phyloP scores from a whole-genome alignment of 78 protist species.

The Monosiga brevicollis region DNA sequence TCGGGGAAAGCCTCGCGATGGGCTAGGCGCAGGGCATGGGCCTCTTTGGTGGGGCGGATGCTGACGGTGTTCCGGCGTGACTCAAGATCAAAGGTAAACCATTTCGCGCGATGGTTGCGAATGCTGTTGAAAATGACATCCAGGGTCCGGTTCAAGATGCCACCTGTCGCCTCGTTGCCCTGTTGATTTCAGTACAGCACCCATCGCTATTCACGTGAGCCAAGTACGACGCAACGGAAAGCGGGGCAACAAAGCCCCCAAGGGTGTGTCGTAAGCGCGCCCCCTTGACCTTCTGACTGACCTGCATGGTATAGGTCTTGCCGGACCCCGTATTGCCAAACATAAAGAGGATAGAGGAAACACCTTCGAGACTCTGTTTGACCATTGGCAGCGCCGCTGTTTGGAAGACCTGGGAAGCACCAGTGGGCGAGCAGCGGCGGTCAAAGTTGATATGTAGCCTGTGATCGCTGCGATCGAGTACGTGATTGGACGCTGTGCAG shows the following conservation, averaged over 20 bases:
- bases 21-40: neutral
- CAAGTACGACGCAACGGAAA: neutral
- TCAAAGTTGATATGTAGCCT: too few species aligned
- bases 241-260: too few species aligned
- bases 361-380: slow-evolving; percentile 29
- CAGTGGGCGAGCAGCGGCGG: too few species aligned
- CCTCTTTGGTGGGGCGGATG: neutral
- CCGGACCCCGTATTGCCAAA: slow-evolving; percentile 48
- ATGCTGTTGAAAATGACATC: slow-evolving; percentile 8
- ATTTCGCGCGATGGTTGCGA: neutral
- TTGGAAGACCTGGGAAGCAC: neutral
- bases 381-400: slow-evolving; percentile 25
- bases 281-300: too few species aligned
- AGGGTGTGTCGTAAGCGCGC: too few species aligned
- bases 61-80: neutral
- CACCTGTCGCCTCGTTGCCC: neutral
- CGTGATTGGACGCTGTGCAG: too few species aligned
- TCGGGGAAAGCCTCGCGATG: too few species aligned
- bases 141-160: neutral
- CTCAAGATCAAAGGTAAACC: slow-evolving; percentile 4
- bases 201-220: neutral
- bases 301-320: slow-evolving; percentile 58
- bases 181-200: neutral
- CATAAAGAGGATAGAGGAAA: slow-evolving; percentile 24
- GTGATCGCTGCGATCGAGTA: too few species aligned